Evolutionary conservation across 148 eudicot species (phyloP), one percentile per base, ranked within the genome.

Genomic region (Dianthus caryophyllus): DNA sequence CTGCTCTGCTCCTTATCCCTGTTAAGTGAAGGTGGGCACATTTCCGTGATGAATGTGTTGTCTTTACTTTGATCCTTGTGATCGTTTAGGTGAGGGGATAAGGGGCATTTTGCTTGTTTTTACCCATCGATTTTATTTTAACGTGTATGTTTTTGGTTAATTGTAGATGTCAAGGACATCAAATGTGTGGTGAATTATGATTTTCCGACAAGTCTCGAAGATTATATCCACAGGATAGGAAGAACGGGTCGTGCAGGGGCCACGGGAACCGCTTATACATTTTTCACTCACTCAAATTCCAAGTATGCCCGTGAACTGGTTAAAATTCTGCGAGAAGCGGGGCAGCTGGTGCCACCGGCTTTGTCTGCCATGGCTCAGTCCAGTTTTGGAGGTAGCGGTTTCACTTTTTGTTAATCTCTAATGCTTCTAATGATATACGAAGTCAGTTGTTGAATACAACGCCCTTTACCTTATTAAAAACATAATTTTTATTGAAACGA

Each of bases 171-270:
- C 86, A 94, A 94, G 84, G 97, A 90, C 88, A 94, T 94, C 65
- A 94, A 94, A 80, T 90, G 91, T 64, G 97, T 90, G 64, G 76
- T 94, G 71, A 94, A 94, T 67, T 94, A 88, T 77, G 99, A 90
- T 80, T 94, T 94, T 36, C 97, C 99, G 9, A 53, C 99, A 61
- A 79, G 88, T 71, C 84, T 94, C 22, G 97, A 94, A 76, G 99
- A 94, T 72, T 94, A 94, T 77, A 86, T 90, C 61, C 99, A 94
- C 80, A 85, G 99, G 82, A 90, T 90, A 68, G 99, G 99, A 39
- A 80, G 97, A 71, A 94, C 97, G 50, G 97, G 99, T 38, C 97
- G 99, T 67, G 99, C 97, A 15, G 99, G 99, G 70, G 99, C 99
- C 21, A 86, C 65, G 53, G 97, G 99, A 78, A 94, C 81, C 5